These are phyloP conservation scores for Epichloe festucae DNA, from an alignment of 2,329 filamentous ascomycete genomes.

Conservation along the genomic window DNA sequence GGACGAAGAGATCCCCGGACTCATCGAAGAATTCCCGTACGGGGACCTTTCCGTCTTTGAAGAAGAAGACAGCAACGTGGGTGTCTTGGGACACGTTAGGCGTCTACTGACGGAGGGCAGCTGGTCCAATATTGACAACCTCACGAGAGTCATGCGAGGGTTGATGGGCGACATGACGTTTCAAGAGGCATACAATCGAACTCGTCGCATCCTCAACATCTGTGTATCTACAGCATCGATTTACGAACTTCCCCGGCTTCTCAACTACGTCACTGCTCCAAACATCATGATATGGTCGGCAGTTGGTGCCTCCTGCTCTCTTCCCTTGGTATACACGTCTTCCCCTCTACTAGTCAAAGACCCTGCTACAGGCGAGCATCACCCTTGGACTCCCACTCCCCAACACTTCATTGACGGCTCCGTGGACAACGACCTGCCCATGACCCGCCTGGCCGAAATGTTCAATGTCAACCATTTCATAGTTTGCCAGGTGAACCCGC, in stretches of 20 bases:
- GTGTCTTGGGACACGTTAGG: constrained; percentile 54
- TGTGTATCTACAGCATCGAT: constrained; percentile 79
- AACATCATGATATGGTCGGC: constrained; percentile 96
- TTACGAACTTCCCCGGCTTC: constrained; percentile 66
- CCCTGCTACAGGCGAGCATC: constrained; percentile 60
- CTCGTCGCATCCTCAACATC: constrained; percentile 81
- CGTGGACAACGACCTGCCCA: constrained; percentile 86
- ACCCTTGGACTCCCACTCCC: constrained; percentile 75
- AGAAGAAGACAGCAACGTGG: constrained; percentile 42
- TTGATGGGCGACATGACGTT: constrained; percentile 86
- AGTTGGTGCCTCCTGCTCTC: constrained; percentile 89
- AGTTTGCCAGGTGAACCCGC: constrained; percentile 91
- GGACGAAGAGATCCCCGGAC: constrained; percentile 61
- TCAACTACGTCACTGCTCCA: constrained; percentile 88
- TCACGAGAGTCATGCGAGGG: constrained; percentile 67
- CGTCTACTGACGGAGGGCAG: constrained; percentile 70
- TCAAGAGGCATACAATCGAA: constrained; percentile 91
- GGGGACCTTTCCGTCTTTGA: constrained; percentile 77
- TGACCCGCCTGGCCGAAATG: constrained; percentile 81
- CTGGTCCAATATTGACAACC: constrained; percentile 72
- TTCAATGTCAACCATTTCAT: constrained; percentile 99
- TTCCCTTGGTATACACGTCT: constrained; percentile 74
- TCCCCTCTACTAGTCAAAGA: constrained; percentile 75
- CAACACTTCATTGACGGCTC: constrained; percentile 90
- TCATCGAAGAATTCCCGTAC: constrained; percentile 59